Evolutionary conservation across 1,284 basidiomycete genomes (phyloP).

Genomic region (Veloporphyrellus conicus): DNA sequence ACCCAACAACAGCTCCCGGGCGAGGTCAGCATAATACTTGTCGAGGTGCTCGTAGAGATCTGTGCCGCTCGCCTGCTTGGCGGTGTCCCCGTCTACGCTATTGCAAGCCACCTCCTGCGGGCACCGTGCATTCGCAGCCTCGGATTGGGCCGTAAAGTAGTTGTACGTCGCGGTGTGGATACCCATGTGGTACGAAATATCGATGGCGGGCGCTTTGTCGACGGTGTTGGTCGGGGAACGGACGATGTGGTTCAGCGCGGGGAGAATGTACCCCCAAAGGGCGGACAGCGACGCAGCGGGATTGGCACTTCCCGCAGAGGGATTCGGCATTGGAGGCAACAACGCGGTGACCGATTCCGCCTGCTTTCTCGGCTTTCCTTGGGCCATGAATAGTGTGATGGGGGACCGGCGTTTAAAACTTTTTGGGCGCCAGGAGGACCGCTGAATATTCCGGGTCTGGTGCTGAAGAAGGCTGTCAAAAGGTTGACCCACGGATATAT

Average conservation of each 20-base stretch:
- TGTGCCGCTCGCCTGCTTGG: constrained; percentile 44
- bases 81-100: constrained; percentile 22
- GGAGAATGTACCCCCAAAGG: constrained; percentile 69
- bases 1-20: constrained; percentile 58
- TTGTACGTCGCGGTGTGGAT: constrained; percentile 76
- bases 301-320: constrained; percentile 62
- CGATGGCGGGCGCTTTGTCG: constrained; percentile 62
- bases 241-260: constrained; percentile 70
- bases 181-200: constrained; percentile 66
- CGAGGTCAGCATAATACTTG: constrained; percentile 55
- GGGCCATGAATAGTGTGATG: constrained; percentile 21
- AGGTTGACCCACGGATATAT: constrained; percentile 5
- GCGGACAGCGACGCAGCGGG: constrained; percentile 65
- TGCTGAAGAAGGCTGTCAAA: background rate
- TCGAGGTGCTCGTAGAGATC: constrained; percentile 72
- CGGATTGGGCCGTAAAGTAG: constrained; percentile 66
- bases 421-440: background rate
- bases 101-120: constrained; percentile 12
- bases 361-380: constrained; percentile 33
- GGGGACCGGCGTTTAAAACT: background rate
- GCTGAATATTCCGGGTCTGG: no score
- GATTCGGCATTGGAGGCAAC: constrained; percentile 46
- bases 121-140: constrained; percentile 36
- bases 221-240: constrained; percentile 57
- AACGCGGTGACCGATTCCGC: constrained; percentile 10